Percentiles rank a stretch among this genome's conserved stretches.
Evolutionary conservation across 2,329 filamentous ascomycete genomes (phyloP).

Genomic region (Aspergillus unguis): DNA sequence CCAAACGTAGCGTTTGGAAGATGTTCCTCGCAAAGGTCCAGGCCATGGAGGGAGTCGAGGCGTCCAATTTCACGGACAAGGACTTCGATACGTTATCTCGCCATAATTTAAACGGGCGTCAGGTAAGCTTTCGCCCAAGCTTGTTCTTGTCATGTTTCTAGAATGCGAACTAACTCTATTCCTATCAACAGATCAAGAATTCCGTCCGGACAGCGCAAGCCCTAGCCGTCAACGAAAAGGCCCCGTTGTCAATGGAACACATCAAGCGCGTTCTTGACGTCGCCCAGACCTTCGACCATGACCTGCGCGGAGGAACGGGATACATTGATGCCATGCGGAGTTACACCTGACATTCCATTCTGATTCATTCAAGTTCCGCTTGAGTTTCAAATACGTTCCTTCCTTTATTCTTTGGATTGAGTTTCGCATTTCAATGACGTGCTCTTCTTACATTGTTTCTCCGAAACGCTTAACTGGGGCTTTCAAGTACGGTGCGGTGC

Average conservation of each 20-base stretch:
- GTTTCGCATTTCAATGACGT: background rate
- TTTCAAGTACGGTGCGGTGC: too few relatives aligned
- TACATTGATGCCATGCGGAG: conserved; percentile 82
- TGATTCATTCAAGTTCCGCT: background rate
- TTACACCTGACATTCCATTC: conserved; percentile 48
- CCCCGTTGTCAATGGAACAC: conserved; percentile 71
- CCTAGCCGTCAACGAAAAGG: conserved; percentile 71
- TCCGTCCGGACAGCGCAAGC: conserved; percentile 78
- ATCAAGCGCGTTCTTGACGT: conserved; percentile 81
- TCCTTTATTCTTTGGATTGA: background rate
- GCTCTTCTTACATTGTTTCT: background rate
- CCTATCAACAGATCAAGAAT: conserved; percentile 70
- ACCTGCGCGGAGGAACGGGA: conserved; percentile 75
- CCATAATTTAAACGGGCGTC: conserved; percentile 66
- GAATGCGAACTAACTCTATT: conserved; percentile 3
- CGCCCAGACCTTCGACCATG: conserved; percentile 75
- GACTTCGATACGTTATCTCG: conserved; percentile 66
- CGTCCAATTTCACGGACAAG: conserved; percentile 49
- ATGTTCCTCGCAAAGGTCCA: conserved; percentile 75
- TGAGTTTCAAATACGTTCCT: background rate
- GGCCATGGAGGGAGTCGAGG: conserved; percentile 59
- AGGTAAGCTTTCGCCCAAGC: conserved; percentile 44
- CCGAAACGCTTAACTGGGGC: too few relatives aligned
- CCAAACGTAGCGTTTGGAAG: conserved; percentile 76
- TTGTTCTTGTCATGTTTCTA: background rate